Base-by-base conservation (phyloP, 2,329 filamentous ascomycete genomes). In the Fusarium sp. region DNA sequence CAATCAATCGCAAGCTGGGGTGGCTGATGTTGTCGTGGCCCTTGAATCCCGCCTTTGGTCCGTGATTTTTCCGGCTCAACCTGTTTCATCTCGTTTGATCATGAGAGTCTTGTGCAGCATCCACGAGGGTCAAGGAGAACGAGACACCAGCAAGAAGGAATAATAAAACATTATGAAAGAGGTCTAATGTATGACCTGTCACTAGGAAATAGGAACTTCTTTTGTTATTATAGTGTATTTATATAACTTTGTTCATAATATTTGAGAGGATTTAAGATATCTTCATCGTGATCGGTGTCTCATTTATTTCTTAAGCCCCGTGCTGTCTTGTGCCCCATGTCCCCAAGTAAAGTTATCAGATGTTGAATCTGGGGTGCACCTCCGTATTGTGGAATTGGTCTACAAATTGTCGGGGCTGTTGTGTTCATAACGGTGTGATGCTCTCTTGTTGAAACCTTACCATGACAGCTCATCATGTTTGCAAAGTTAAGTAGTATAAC, bases 351-450 rank as follows among this genome's bases (percentile, higher is more conserved):
- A 69, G 66, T 62, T 75, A 69, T 71, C 57, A 67, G 63, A 66
- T 40, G 56, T 56, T 77, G 59, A 77, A 77, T 77, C 75, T 74
- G 75, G 75, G 74, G 75, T 76, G 65, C 38, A 71, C 67, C 70
- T 73, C 66, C 73, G 70, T 64, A 62, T 47, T 62, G 66, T 31
- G 42, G 69, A 67, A 72, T 64, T 70, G 42, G 35, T 42, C 47
- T 42, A 52, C 42, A 24, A 59, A 42, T 37, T 22, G 13, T 60
- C 24, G 7, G 14, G 34, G 47, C 29, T 27, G n/a, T 20, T 37
- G 42, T 54, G 5, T 16, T 35, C 5, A 13, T 29, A 6, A 27
- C 10, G 16, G 13, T 22, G 27, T 34, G n/a, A 56, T 56, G n/a
- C 20, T 22, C 31, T 35, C 13, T 56, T 22, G 11, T 56, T 24